Percentiles rank a stretch among this genome's conserved stretches.
phyloP scores from a whole-genome alignment of 176 grass and related monocot species.

The Thalia dealbata region DNA sequence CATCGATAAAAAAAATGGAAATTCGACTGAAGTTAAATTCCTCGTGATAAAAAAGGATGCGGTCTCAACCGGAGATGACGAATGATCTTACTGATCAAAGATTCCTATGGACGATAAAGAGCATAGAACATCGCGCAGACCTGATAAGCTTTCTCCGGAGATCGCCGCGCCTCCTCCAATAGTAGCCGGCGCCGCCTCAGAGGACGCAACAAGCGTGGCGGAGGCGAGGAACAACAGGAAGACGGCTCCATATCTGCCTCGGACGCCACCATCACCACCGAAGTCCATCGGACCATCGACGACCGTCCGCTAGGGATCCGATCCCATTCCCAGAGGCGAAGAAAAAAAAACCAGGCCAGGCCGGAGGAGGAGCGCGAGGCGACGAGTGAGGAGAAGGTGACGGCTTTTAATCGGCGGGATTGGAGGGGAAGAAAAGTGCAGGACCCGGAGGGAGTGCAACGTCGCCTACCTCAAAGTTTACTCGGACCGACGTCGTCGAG shows the following conservation, averaged over 20 bases:
- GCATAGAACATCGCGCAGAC: too few species aligned
- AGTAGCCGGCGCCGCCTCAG: not conserved
- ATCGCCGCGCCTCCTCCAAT: not conserved
- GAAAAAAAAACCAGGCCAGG: conserved; percentile 22
- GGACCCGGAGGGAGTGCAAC: too few species aligned
- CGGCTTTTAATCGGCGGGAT: conserved; percentile 12
- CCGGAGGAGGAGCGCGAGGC: conserved; percentile 5
- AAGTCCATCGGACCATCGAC: not conserved
- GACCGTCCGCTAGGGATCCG: conserved; percentile 5
- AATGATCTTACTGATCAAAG: too few species aligned
- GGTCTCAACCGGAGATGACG: not conserved
- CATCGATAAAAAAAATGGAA: not conserved
- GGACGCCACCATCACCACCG: too few species aligned
- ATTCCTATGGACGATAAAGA: too few species aligned
- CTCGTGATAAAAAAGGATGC: not conserved
- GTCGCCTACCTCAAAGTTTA: not conserved
- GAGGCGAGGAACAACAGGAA: not conserved
- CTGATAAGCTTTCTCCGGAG: too few species aligned
- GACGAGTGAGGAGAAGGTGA: not conserved
- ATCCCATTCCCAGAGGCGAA: not conserved
- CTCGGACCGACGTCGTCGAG: not conserved
- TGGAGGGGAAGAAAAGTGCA: not conserved
- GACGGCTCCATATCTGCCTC: not conserved
- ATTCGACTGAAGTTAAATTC: not conserved
- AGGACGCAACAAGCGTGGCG: not conserved